Percentiles rank a stretch among this genome's conserved stretches.
Conservation (phyloP, 2,329 filamentous ascomycete genomes). For the Xylariaceae sp. region DNA sequence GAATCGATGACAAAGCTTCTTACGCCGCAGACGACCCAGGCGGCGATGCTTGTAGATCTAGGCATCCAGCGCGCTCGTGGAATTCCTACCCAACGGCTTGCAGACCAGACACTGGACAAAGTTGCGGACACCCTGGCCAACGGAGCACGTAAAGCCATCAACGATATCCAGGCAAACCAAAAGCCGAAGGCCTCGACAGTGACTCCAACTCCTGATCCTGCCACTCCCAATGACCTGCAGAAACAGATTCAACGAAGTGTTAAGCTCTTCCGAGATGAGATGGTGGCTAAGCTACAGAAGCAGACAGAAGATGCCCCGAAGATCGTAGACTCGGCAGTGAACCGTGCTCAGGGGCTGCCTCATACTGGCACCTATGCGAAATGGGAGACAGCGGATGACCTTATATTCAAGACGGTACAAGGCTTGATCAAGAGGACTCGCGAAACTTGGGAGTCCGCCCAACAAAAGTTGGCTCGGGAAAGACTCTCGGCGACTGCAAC, state of each 20-base stretch:
- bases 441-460: slow-evolving; percentile 2
- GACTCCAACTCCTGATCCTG: slow-evolving; percentile 21
- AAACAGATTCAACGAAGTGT: slow-evolving; percentile 27
- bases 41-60: slow-evolving; percentile 25
- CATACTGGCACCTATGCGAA: slow-evolving; percentile 21
- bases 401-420: slow-evolving; percentile 27
- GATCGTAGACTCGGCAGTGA: slow-evolving; percentile 29
- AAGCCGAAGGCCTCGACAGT: slow-evolving; percentile 12
- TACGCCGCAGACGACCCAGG: slow-evolving; percentile 23
- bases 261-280: slow-evolving; percentile 25
- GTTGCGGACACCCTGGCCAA: slow-evolving; percentile 22
- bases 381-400: slow-evolving; percentile 27
- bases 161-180: slow-evolving; percentile 13
- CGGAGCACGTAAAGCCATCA: slow-evolving; percentile 16
- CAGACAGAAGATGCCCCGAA: slow-evolving; percentile 27
- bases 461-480: too few species aligned
- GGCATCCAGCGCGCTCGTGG: slow-evolving; percentile 26
- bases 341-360: slow-evolving; percentile 26
- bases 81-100: slow-evolving; percentile 8
- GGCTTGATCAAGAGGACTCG: slow-evolving; percentile 27
- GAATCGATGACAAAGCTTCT: slow-evolving; percentile 25
- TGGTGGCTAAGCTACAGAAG: slow-evolving; percentile 24
- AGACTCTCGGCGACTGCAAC: slow-evolving; percentile 2
- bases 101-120: slow-evolving; percentile 16
- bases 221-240: slow-evolving; percentile 16